phyloP scores from a whole-genome alignment of 2,329 filamentous ascomycete genomes.

The Trichoderma sp. region DNA sequence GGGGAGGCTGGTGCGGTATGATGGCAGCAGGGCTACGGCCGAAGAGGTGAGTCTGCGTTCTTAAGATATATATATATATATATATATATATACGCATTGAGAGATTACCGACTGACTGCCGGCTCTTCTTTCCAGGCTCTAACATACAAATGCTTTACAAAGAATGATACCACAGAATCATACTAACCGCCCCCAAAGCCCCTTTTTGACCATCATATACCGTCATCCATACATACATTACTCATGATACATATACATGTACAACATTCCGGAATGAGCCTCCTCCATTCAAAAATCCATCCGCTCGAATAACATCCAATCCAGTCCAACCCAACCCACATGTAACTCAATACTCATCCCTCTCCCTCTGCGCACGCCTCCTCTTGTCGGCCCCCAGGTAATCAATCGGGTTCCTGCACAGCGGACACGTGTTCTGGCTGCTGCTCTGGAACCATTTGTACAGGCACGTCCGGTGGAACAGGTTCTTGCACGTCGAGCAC shows the following conservation, averaged over 20 bases:
- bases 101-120: too few species aligned
- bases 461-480: slow-evolving; percentile 86
- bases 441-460: slow-evolving; percentile 98
- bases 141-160: slow-evolving; percentile 30
- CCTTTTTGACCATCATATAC: background rate
- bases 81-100: too few species aligned
- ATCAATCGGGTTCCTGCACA: slow-evolving; percentile 87
- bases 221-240: slow-evolving; percentile 8
- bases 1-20: slow-evolving; percentile 68
- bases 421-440: slow-evolving; percentile 85
- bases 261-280: slow-evolving; percentile 8
- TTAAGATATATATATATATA: background rate
- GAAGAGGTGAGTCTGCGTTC: slow-evolving; percentile 42
- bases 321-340: background rate
- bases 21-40: slow-evolving; percentile 70
- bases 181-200: background rate
- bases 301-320: too few species aligned
- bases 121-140: slow-evolving; percentile 31
- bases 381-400: slow-evolving; percentile 52
- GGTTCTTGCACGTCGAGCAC: slow-evolving; percentile 89
- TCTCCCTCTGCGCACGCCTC: slow-evolving; percentile 35
- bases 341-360: background rate
- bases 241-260: slow-evolving; percentile 8
- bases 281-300: background rate
- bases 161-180: background rate